Conservation (phyloP, 129 eudicot genomes). For the Dittrichia graveolens region DNA sequence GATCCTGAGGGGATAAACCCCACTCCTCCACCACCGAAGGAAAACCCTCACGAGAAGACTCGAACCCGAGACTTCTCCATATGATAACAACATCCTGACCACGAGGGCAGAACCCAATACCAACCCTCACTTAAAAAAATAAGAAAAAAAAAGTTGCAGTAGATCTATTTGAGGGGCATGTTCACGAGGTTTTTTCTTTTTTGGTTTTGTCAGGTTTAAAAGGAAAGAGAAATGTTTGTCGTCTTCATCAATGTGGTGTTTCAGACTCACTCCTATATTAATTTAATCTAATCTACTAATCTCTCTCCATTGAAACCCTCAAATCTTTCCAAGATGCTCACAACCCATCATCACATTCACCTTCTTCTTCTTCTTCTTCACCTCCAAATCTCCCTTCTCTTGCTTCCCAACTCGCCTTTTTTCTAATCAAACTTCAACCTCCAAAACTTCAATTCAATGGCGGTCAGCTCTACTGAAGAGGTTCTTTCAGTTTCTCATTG, state of each 20-base stretch:
- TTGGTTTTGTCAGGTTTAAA: constrained; percentile 29
- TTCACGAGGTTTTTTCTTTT: constrained; percentile 17
- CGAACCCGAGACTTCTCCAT: too few relatives aligned
- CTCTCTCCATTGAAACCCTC: constrained; percentile 25
- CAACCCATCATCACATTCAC: not conserved
- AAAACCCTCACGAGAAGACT: too few relatives aligned
- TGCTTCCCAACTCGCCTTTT: not conserved
- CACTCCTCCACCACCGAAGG: too few relatives aligned
- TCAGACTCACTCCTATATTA: constrained; percentile 14
- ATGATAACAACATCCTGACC: too few relatives aligned
- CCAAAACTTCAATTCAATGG: constrained; percentile 41
- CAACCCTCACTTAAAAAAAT: too few relatives aligned
- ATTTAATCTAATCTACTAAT: not conserved
- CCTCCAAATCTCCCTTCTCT: constrained; percentile 17
- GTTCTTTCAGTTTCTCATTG: constrained; percentile 23
- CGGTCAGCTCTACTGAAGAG: constrained; percentile 47
- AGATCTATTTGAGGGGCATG: not conserved
- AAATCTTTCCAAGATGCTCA: constrained; percentile 24
- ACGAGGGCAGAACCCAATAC: too few relatives aligned
- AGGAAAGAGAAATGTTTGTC: constrained; percentile 42
- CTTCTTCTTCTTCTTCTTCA: constrained; percentile 17
- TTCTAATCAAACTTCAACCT: constrained; percentile 1
- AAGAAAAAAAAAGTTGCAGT: too few relatives aligned
- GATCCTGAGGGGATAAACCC: too few relatives aligned
- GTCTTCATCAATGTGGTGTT: constrained; percentile 34